Conservation (phyloP, 768 basidiomycete species). For the Pholiota microspora region DNA sequence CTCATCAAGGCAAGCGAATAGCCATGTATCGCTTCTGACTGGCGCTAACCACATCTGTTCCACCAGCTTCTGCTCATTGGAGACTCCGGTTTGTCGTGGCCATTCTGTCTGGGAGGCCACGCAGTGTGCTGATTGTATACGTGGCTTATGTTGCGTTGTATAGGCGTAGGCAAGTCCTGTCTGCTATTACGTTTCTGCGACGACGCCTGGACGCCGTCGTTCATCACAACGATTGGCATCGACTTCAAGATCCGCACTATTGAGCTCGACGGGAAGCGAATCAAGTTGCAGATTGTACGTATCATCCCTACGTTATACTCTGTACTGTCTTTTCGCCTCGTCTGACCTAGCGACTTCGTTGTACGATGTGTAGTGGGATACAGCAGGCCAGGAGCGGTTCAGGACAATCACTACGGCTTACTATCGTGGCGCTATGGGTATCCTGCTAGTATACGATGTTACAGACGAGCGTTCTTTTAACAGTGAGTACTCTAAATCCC, state of each 20-base stretch:
- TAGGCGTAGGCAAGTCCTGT: conserved; percentile 96
- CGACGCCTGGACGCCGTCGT: conserved; percentile 98
- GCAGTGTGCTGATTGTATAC: not conserved
- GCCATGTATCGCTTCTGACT: not conserved
- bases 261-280: conserved; percentile 95
- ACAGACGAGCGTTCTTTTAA: conserved; percentile 94
- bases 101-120: not conserved
- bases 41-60: conserved; percentile 8
- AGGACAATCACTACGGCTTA: conserved; percentile 98
- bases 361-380: conserved; percentile 78
- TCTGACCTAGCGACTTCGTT: not conserved
- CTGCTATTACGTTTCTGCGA: conserved; percentile 96
- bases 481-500: conserved; percentile 45
- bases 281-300: conserved; percentile 97
- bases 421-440: conserved; percentile 99
- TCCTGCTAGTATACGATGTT: conserved; percentile 97
- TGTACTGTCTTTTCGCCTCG: not conserved
- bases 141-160: conserved; percentile 5
- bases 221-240: conserved; percentile 99
- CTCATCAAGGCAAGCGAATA: conserved; percentile 74
- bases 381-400: conserved; percentile 98
- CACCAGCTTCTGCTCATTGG: conserved; percentile 89
- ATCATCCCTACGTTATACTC: too few relatives aligned
- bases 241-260: conserved; percentile 99
- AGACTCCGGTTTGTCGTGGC: conserved; percentile 71